Conservation (phyloP, 305 asterid species). For the Withania somnifera region DNA sequence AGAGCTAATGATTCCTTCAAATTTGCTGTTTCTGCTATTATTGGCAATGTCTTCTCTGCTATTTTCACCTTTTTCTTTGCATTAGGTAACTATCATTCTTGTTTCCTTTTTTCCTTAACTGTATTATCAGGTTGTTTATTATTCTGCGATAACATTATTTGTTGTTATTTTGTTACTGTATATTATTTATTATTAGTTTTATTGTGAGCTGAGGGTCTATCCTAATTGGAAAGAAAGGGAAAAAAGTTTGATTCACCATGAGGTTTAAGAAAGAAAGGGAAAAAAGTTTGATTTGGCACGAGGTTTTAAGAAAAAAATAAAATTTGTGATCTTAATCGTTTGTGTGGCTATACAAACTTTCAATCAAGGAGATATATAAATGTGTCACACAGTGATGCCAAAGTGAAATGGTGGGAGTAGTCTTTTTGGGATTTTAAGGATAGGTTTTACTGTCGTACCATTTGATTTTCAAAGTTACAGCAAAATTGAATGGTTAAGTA, state of each 20-base stretch:
- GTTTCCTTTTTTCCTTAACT: background rate
- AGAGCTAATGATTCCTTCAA: constrained; percentile 60
- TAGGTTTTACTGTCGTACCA: background rate
- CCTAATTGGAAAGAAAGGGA: too few relatives aligned
- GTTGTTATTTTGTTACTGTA: too few relatives aligned
- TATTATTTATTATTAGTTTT: too few relatives aligned
- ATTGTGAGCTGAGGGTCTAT: too few relatives aligned
- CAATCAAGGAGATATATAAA: background rate
- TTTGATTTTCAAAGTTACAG: background rate
- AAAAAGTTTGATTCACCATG: too few relatives aligned
- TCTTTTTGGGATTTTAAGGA: background rate
- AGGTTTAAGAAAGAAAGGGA: too few relatives aligned
- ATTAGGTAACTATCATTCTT: constrained; percentile 30
- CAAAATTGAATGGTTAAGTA: background rate
- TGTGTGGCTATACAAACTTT: background rate
- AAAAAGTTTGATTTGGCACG: background rate
- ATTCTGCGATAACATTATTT: too few relatives aligned
- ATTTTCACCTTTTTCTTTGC: constrained; percentile 90
- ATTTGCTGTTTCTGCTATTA: constrained; percentile 54
- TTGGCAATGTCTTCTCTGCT: constrained; percentile 83
- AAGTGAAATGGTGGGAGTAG: background rate
- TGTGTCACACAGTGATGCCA: background rate
- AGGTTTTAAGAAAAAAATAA: background rate
- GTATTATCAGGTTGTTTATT: too few relatives aligned
- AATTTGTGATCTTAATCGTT: background rate